Evolutionary conservation across 805 yeast species (phyloP).

Genomic region (Barnettozyma vustinii): DNA sequence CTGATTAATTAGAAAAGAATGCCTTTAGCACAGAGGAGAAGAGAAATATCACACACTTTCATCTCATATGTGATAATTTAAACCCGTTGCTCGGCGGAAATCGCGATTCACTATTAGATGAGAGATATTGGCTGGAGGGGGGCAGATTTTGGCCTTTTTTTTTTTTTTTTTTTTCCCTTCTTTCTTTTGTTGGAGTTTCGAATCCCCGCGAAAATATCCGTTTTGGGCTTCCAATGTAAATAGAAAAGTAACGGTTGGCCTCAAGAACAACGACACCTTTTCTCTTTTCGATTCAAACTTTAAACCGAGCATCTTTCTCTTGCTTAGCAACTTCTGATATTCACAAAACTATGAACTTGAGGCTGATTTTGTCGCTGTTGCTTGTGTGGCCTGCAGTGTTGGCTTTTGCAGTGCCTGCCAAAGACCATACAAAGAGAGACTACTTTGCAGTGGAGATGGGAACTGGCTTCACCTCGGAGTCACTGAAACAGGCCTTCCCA

Average conservation of each 20-base stretch:
- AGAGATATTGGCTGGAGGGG: too few relatives aligned
- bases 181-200: not conserved
- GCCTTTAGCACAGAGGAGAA: too few relatives aligned
- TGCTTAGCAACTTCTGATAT: not conserved
- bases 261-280: not conserved
- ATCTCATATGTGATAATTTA: too few relatives aligned
- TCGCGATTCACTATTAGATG: too few relatives aligned
- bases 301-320: not conserved
- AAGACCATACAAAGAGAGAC: slow-evolving; percentile 45
- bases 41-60: too few relatives aligned
- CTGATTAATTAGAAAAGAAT: too few relatives aligned
- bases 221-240: not conserved
- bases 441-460: slow-evolving; percentile 62
- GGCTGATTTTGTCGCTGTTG: slow-evolving; percentile 4
- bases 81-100: too few relatives aligned
- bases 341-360: slow-evolving; percentile 3
- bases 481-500: slow-evolving; percentile 33
- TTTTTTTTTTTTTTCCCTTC: too few relatives aligned
- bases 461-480: slow-evolving; percentile 27
- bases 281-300: not conserved
- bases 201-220: not conserved
- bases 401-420: slow-evolving; percentile 27
- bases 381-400: not conserved
- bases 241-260: not conserved
- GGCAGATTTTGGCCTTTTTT: too few relatives aligned